Evolutionary conservation across 257 asterid genomes (phyloP).

Genomic region (Osmanthus fragrans): DNA sequence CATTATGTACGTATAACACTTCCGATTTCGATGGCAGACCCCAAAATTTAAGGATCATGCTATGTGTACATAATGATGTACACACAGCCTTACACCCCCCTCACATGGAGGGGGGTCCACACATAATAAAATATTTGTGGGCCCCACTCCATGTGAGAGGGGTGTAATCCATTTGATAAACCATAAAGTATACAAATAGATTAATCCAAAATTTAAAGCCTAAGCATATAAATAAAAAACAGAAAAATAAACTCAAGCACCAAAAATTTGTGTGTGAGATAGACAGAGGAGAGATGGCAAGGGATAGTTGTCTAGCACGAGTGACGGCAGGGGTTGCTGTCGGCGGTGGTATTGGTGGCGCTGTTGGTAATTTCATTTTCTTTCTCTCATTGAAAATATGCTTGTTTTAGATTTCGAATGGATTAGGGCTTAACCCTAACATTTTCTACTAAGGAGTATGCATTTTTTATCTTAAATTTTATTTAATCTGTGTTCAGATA

Average conservation of each 20-base stretch:
- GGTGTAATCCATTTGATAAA: too few relatives aligned
- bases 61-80: too few relatives aligned
- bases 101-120: too few relatives aligned
- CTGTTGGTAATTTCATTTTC: conserved; percentile 54
- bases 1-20: too few relatives aligned
- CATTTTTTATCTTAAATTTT: background rate
- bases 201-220: too few relatives aligned
- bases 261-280: background rate
- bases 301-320: conserved; percentile 72
- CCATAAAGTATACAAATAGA: too few relatives aligned
- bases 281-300: conserved; percentile 48
- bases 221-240: background rate
- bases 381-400: background rate
- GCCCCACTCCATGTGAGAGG: too few relatives aligned
- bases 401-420: background rate
- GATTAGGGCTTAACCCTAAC: background rate
- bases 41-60: too few relatives aligned
- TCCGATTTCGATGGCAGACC: too few relatives aligned
- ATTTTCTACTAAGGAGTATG: background rate
- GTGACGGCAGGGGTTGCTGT: conserved; percentile 66
- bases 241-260: background rate
- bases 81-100: too few relatives aligned
- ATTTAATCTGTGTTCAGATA: background rate
- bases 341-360: conserved; percentile 89
- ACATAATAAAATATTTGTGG: too few relatives aligned